Evolutionary conservation across 805 yeast species (phyloP).

Genomic region (Myxozyma mucilagina): DNA sequence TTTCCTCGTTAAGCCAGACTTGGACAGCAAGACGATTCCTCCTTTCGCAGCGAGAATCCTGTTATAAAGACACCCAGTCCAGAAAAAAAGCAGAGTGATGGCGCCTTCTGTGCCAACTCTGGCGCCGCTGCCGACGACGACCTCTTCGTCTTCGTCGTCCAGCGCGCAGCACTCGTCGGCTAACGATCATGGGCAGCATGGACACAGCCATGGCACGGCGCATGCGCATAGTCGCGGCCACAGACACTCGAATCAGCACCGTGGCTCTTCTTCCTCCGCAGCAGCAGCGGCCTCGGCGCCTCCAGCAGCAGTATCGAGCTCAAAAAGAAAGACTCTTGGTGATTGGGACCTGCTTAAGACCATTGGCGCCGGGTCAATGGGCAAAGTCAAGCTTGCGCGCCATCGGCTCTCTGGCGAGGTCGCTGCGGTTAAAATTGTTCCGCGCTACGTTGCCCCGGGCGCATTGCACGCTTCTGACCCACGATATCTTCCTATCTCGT

Average conservation of each 20-base stretch:
- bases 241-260: too few species aligned
- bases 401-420: constrained; percentile 73
- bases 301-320: constrained; percentile 14
- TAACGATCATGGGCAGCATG: neutral
- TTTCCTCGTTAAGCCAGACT: too few species aligned
- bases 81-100: neutral
- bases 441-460: constrained; percentile 29
- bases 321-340: constrained; percentile 79
- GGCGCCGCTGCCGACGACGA: constrained; percentile 18
- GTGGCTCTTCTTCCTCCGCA: neutral
- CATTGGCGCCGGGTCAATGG: constrained; percentile 99
- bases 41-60: neutral
- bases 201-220: neutral
- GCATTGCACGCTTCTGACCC: constrained; percentile 44
- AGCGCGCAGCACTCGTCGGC: neutral
- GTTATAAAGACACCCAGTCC: neutral
- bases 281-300: constrained; percentile 8
- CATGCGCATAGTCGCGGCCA: too few species aligned
- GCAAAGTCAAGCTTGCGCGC: constrained; percentile 92
- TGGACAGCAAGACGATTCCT: neutral
- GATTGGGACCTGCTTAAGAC: constrained; percentile 96
- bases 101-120: constrained; percentile 18
- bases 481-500: constrained; percentile 53
- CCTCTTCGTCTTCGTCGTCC: neutral
- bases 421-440: constrained; percentile 48